Base-by-base conservation (phyloP, 2,329 filamentous ascomycete genomes). In the Arthroderma uncinatum region DNA sequence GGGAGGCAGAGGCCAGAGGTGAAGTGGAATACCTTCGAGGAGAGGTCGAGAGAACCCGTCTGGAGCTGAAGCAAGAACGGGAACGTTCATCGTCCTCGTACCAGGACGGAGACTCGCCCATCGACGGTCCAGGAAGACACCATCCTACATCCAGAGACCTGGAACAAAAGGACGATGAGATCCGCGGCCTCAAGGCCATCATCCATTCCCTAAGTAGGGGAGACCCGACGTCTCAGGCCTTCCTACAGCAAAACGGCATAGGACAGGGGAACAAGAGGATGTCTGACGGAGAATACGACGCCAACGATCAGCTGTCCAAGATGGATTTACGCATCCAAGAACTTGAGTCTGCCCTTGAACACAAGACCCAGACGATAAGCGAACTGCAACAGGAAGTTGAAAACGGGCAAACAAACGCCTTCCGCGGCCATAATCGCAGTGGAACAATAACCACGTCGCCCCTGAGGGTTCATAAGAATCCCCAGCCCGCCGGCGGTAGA, bases 141-240 rank as follows among this genome's bases (percentile, higher is more conserved):
- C 65, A 68, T 14, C 65, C 67, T 23, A 71, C 76, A 50, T 79
- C 81, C 44, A 89, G 89, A 70, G 90, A 95, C 62, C 73, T 97
- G 30, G 90, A 94, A 68, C 87, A 95, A 68, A 93, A 94, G 69
- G 92, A 98, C 66, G 93, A 98, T 65, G 93, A 98, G 75, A 97
- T 98, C 66, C 82, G 92, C 61, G 93, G 93, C 50, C 80, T 98
- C 62, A 98, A 97, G 73, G 92, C 93, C 44, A 97, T 98, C 68
- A 97, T 98, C 60, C 92, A 97, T 73, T 95, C 89, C 16, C 78
- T 98, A 37, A 95, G 90, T 70, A 81, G 89, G 60, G 89, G 71
- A 25, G 72, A 71, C 30, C 59, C 61, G 6, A 40, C 61, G 25
- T 59, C 53, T 2, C 56, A 61, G 39, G 48, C 47, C 25, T 53